Conservation (phyloP, 306 rosid genomes). For the Nissolia schottii region DNA sequence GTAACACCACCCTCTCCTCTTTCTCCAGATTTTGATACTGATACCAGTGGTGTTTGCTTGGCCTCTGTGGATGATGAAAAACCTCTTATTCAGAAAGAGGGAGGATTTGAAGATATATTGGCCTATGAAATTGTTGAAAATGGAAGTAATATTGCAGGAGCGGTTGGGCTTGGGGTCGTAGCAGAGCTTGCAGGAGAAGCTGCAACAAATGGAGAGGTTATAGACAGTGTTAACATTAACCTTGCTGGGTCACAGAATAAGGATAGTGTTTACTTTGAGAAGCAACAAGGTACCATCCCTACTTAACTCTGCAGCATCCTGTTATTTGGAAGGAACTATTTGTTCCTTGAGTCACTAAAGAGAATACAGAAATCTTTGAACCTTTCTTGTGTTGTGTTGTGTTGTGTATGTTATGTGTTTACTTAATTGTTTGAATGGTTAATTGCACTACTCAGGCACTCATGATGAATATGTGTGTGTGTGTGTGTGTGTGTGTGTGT, state of each 20-base stretch:
- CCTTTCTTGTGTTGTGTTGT: too few species aligned
- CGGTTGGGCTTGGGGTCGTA: background rate
- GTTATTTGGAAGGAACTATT: background rate
- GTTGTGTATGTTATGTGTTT: background rate
- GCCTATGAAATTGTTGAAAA: background rate
- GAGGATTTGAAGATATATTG: background rate
- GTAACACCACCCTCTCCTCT: background rate
- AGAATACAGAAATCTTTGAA: background rate
- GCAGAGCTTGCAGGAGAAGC: conserved; percentile 12
- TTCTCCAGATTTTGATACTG: background rate
- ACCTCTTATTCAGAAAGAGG: background rate
- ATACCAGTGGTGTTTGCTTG: background rate
- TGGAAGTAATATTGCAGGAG: background rate
- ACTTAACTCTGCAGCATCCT: background rate
- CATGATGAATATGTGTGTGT: too few species aligned
- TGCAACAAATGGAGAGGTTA: background rate
- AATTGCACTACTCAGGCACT: too few species aligned
- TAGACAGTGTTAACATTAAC: background rate
- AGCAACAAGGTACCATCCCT: conserved; percentile 19
- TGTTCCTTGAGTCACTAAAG: background rate
- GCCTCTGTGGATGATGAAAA: background rate
- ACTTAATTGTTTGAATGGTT: background rate
- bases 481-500: too few species aligned
- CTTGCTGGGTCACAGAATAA: conserved; percentile 2
- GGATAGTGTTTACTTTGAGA: conserved; percentile 15